Percentiles rank a stretch among this genome's conserved stretches.
Evolutionary conservation across 805 yeast genomes (phyloP).

Genomic region (Tetrapisispora phaffii): DNA sequence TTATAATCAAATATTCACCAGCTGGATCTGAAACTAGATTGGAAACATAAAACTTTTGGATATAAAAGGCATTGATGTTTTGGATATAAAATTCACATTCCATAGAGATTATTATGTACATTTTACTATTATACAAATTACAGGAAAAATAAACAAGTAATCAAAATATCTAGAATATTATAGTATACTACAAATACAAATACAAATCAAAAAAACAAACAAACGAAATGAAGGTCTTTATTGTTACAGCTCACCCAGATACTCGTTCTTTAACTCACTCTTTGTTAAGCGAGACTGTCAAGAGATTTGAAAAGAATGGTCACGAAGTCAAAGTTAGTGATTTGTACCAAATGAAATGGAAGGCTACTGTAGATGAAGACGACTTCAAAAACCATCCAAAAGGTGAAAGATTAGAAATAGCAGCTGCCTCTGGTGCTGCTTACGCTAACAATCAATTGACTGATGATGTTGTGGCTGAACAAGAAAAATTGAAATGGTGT

Average conservation of each 20-base stretch:
- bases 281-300: slow-evolving; percentile 6
- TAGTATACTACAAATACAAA: too few relatives aligned
- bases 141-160: too few relatives aligned
- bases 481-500: slow-evolving; percentile 25
- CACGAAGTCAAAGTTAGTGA: slow-evolving; percentile 18
- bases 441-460: slow-evolving; percentile 11
- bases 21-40: too few relatives aligned
- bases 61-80: too few relatives aligned
- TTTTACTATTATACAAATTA: too few relatives aligned
- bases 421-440: slow-evolving; percentile 15
- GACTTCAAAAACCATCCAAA: slow-evolving; percentile 10
- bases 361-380: slow-evolving; percentile 8
- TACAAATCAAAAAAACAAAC: too few relatives aligned
- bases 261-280: slow-evolving; percentile 10
- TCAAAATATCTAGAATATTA: too few relatives aligned
- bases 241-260: slow-evolving; percentile 20
- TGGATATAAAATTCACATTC: too few relatives aligned
- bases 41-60: too few relatives aligned
- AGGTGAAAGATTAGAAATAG: slow-evolving; percentile 10
- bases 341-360: slow-evolving; percentile 16
- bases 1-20: too few relatives aligned
- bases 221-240: slow-evolving; percentile 12
- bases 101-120: too few relatives aligned
- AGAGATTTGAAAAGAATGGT: slow-evolving; percentile 11
- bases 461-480: slow-evolving; percentile 22